Percentiles rank a stretch among this genome's conserved stretches.
These are phyloP conservation scores for Hemerocallis citrina DNA, from an alignment of 106 monocot genomes.

Conservation along the genomic window DNA sequence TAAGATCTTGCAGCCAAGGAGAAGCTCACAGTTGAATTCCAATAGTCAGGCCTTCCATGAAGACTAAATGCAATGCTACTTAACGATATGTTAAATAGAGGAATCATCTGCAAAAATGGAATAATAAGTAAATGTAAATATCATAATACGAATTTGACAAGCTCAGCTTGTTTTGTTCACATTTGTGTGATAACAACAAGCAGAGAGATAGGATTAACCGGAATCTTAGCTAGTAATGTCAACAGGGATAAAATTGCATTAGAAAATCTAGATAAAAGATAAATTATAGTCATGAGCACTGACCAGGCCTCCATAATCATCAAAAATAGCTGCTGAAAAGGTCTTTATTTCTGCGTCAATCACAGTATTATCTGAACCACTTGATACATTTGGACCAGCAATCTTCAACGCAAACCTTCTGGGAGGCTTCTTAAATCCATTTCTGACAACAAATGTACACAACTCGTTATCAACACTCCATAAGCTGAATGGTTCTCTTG, in stretches of 20 bases:
- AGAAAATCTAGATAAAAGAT: no score
- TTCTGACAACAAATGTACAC: constrained; percentile 87
- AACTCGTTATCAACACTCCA: constrained; percentile 65
- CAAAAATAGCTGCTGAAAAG: constrained; percentile 82
- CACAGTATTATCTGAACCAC: constrained; percentile 46
- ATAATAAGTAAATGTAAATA: not conserved
- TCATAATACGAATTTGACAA: not conserved
- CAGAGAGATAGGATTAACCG: not conserved
- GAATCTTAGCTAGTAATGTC: no score
- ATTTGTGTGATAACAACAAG: not conserved
- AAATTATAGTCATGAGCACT: constrained; percentile 8
- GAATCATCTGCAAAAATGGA: constrained; percentile 81
- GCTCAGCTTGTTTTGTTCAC: not conserved
- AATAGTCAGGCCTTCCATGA: constrained; percentile 54
- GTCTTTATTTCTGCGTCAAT: constrained; percentile 77
- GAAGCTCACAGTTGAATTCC: constrained; percentile 67
- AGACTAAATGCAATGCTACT: constrained; percentile 54
- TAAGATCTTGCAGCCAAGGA: constrained; percentile 81
- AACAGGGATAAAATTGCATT: no score
- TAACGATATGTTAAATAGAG: constrained; percentile 69
- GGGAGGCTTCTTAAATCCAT: constrained; percentile 76
- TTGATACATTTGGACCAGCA: constrained; percentile 38
- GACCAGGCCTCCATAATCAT: constrained; percentile 97
- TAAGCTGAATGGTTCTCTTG: constrained; percentile 66
- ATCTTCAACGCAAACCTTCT: constrained; percentile 84